Evolutionary conservation across 352 stramenopile species (phyloP).

Genomic region (Phytophthora pinifolia): DNA sequence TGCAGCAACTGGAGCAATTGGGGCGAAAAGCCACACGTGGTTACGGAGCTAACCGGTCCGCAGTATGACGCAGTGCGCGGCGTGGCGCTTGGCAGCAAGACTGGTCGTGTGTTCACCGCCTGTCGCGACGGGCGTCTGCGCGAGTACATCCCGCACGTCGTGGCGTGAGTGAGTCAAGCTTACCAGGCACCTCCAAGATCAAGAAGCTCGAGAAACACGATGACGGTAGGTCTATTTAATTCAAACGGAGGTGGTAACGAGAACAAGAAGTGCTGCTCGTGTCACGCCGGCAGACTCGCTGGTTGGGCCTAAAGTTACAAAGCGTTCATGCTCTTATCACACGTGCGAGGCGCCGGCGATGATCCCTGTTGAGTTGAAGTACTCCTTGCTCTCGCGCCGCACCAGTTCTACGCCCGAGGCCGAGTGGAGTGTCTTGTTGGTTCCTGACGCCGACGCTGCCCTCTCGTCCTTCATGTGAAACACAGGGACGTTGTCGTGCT

Average conservation of each 20-base stretch:
- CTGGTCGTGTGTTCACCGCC: constrained; percentile 51
- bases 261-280: constrained; percentile 27
- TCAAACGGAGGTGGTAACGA: constrained; percentile 17
- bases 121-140: constrained; percentile 68
- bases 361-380: constrained; percentile 23
- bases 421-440: constrained; percentile 26
- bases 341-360: constrained; percentile 31
- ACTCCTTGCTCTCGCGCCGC: constrained; percentile 67
- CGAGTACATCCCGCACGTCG: constrained; percentile 59
- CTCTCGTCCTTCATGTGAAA: constrained; percentile 41
- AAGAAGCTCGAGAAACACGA: constrained; percentile 1
- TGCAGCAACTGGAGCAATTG: constrained; percentile 58
- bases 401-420: constrained; percentile 41
- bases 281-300: constrained; percentile 19
- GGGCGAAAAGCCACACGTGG: constrained; percentile 17
- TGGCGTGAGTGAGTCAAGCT: constrained; percentile 13
- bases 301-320: constrained; percentile 37
- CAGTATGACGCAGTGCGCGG: constrained; percentile 67
- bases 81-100: constrained; percentile 35
- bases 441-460: constrained; percentile 20
- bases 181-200: constrained; percentile 1
- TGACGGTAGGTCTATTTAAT: constrained; percentile 32
- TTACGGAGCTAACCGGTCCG: constrained; percentile 58
- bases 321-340: constrained; percentile 29
- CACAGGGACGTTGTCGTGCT: constrained; percentile 19